phyloP scores from a whole-genome alignment of 139 green algal genomes.

The Coccomyxa sp. region DNA sequence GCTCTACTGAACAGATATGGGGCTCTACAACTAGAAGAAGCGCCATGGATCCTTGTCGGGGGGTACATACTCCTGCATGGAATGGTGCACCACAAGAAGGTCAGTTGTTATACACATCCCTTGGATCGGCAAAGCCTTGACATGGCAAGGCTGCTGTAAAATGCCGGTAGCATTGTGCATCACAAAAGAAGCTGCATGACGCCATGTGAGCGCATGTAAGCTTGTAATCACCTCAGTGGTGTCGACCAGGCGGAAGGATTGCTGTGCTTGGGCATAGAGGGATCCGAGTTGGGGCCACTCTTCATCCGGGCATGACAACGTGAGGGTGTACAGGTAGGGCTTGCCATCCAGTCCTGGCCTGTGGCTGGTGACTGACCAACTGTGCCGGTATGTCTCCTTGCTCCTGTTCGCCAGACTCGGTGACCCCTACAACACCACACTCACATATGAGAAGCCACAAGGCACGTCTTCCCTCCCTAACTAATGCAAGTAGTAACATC shows the following conservation, averaged over 20 bases:
- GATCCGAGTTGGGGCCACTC: conserved; percentile 32
- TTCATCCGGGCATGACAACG: conserved; percentile 63
- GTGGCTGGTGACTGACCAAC: conserved; percentile 53
- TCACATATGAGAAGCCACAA: not conserved
- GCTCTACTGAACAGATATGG: too few relatives aligned
- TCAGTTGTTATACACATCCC: not conserved
- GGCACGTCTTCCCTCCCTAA: not conserved
- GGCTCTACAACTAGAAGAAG: conserved; percentile 51
- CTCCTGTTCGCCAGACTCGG: conserved; percentile 43
- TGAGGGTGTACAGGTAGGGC: conserved; percentile 82
- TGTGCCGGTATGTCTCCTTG: conserved; percentile 73
- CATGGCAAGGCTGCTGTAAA: not conserved
- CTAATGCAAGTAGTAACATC: not conserved
- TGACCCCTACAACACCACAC: conserved; percentile 44
- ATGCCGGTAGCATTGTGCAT: not conserved
- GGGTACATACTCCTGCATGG: conserved; percentile 48
- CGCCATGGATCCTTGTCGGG: conserved; percentile 74
- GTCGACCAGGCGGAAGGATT: conserved; percentile 46
- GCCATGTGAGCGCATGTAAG: not conserved
- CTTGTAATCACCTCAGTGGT: conserved; percentile 17
- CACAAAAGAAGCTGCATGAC: not conserved
- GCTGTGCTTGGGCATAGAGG: conserved; percentile 23
- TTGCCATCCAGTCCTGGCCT: conserved; percentile 46
- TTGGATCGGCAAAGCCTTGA: not conserved
- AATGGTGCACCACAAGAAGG: not conserved